phyloP scores from a whole-genome alignment of 768 basidiomycete genomes.

The Rhizopogon rudus region DNA sequence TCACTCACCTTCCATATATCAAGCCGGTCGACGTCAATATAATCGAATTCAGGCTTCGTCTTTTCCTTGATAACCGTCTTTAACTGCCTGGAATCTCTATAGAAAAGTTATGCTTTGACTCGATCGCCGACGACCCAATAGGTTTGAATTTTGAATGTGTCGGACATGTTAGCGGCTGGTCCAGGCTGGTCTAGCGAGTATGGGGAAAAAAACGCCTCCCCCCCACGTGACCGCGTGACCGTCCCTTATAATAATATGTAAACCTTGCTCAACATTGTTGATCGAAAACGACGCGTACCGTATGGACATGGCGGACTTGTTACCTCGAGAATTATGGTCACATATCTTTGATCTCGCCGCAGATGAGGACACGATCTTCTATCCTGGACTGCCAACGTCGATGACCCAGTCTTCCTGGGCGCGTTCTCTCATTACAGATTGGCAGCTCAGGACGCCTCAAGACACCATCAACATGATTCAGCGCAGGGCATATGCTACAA shows the following conservation, averaged over 20 bases:
- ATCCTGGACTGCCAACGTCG: slow-evolving; percentile 52
- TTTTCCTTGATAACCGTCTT: background rate
- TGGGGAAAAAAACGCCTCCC: too few species aligned
- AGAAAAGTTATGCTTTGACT: background rate
- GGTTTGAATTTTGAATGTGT: background rate
- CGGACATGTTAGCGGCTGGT: too few species aligned
- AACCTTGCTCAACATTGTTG: background rate
- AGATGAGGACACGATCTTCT: slow-evolving; percentile 66
- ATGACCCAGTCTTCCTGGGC: slow-evolving; percentile 67
- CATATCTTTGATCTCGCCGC: slow-evolving; percentile 68
- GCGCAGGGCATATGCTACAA: slow-evolving; percentile 55
- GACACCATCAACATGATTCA: slow-evolving; percentile 57
- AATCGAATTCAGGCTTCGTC: background rate
- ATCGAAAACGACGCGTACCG: background rate
- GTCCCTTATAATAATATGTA: too few species aligned
- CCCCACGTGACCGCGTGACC: too few species aligned
- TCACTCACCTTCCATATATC: background rate
- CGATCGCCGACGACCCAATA: background rate
- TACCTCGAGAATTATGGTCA: slow-evolving; percentile 68
- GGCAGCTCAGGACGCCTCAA: slow-evolving; percentile 56
- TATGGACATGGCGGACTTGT: slow-evolving; percentile 25
- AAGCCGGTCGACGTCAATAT: background rate
- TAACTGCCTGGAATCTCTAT: background rate
- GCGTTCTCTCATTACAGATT: slow-evolving; percentile 39
- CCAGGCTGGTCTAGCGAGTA: too few species aligned